Conservation (phyloP, 2,329 filamentous ascomycete species). For the Fusarium globosum region DNA sequence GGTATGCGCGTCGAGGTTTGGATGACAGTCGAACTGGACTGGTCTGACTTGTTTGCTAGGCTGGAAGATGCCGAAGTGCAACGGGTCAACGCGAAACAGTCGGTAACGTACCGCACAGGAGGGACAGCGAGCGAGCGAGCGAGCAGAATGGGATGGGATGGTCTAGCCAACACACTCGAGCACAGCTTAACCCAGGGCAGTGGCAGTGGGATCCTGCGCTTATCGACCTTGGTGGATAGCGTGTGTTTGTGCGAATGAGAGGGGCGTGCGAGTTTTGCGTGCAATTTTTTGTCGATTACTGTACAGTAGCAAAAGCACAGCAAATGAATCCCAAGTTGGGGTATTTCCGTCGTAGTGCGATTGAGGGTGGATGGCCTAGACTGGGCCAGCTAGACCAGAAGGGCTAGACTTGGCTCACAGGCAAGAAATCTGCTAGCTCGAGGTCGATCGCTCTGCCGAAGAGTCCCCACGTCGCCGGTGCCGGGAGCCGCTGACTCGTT, state of each 20-base stretch:
- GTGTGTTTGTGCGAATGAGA: conserved; percentile 32
- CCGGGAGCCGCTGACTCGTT: conserved; percentile 50
- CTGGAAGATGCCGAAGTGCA: conserved; percentile 38
- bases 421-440: conserved; percentile 37
- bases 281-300: conserved; percentile 11
- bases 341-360: conserved; percentile 50
- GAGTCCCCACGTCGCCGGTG: conserved; percentile 47
- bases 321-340: conserved; percentile 44
- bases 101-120: background rate
- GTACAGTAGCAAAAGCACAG: background rate
- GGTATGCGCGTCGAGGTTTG: conserved; percentile 26
- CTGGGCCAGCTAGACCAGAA: conserved; percentile 13
- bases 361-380: conserved; percentile 29
- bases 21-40: conserved; percentile 14
- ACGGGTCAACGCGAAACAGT: conserved; percentile 28
- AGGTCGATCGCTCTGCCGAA: conserved; percentile 46
- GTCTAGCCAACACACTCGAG: conserved; percentile 17
- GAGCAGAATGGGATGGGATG: conserved; percentile 15
- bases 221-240: conserved; percentile 48
- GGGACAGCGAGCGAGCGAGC: background rate
- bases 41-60: conserved; percentile 18
- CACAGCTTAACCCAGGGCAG: conserved; percentile 37
- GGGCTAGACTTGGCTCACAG: conserved; percentile 37
- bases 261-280: conserved; percentile 42
- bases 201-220: conserved; percentile 46